Evolutionary conservation across 352 stramenopile genomes (phyloP).

Genomic region (Phytophthora litchii): DNA sequence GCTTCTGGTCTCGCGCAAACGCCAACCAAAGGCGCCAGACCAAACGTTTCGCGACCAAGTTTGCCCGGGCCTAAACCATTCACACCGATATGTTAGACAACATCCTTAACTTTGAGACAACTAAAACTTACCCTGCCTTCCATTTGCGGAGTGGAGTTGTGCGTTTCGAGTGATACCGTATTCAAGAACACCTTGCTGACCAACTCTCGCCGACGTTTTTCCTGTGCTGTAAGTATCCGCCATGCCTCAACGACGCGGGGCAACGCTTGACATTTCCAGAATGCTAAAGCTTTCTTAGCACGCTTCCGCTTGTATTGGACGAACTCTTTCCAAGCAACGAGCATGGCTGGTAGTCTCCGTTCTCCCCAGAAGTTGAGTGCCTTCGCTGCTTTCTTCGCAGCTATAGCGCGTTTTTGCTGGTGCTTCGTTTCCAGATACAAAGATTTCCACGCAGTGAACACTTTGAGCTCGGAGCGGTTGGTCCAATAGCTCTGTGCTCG

Average conservation of each 20-base stretch:
- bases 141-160: constrained; percentile 72
- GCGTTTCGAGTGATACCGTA: constrained; percentile 56
- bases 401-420: constrained; percentile 36
- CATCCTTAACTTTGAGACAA: neutral
- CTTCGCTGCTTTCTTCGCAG: constrained; percentile 42
- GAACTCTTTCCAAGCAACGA: constrained; percentile 49
- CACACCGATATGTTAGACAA: constrained; percentile 5
- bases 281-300: constrained; percentile 63
- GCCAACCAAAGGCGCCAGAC: constrained; percentile 56
- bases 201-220: constrained; percentile 38
- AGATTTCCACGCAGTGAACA: constrained; percentile 60
- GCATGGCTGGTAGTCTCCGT: constrained; percentile 51
- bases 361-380: constrained; percentile 71
- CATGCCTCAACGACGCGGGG: constrained; percentile 67
- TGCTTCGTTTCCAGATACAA: constrained; percentile 13
- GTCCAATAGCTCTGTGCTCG: constrained; percentile 67
- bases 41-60: constrained; percentile 46
- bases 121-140: constrained; percentile 40
- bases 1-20: constrained; percentile 64
- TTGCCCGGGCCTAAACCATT: constrained; percentile 44
- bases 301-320: constrained; percentile 46
- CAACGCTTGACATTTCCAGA: constrained; percentile 74
- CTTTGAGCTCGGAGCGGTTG: constrained; percentile 56
- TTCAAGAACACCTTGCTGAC: constrained; percentile 72
- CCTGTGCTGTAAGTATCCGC: constrained; percentile 32